These are phyloP conservation scores for Ophiostoma quercus DNA, from an alignment of 2,329 filamentous ascomycete genomes.

Conservation along the genomic window DNA sequence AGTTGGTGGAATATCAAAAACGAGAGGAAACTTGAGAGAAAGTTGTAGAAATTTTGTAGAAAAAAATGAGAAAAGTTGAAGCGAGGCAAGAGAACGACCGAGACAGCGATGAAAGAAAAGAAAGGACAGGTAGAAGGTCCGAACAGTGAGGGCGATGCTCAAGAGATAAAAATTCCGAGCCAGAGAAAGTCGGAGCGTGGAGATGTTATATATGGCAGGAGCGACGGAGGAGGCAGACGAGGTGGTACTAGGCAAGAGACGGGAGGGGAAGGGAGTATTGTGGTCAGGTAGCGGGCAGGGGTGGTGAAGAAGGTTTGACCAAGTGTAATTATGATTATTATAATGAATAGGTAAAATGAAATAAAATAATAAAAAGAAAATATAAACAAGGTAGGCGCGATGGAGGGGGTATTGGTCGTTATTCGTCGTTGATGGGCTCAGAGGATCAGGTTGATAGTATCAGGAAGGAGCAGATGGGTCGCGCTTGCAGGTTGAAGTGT, in stretches of 20 bases:
- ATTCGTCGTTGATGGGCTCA: neutral
- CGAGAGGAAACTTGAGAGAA: neutral
- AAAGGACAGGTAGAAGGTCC: neutral
- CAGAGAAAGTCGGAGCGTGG: conserved; percentile 15
- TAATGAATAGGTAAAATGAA: neutral
- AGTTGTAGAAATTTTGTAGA: too few species aligned
- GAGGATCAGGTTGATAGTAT: neutral
- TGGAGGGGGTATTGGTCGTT: neutral
- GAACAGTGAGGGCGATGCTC: conserved; percentile 5
- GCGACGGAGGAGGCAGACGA: conserved; percentile 1
- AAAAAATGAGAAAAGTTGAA: neutral
- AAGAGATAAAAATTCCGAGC: neutral
- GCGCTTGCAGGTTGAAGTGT: neutral
- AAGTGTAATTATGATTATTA: neutral
- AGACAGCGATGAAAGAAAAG: neutral
- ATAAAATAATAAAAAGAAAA: neutral
- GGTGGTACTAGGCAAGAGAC: conserved; percentile 11
- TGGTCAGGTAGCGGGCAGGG: conserved; percentile 8
- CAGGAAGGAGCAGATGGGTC: neutral
- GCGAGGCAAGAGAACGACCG: neutral
- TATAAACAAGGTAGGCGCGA: neutral
- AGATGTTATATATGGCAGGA: conserved; percentile 17
- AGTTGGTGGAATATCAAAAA: conserved; percentile 2
- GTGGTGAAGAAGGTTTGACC: neutral
- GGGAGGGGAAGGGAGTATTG: neutral